Evolutionary conservation across 306 rosid species (phyloP).

Genomic region (Sphenostylis stenocarpa): DNA sequence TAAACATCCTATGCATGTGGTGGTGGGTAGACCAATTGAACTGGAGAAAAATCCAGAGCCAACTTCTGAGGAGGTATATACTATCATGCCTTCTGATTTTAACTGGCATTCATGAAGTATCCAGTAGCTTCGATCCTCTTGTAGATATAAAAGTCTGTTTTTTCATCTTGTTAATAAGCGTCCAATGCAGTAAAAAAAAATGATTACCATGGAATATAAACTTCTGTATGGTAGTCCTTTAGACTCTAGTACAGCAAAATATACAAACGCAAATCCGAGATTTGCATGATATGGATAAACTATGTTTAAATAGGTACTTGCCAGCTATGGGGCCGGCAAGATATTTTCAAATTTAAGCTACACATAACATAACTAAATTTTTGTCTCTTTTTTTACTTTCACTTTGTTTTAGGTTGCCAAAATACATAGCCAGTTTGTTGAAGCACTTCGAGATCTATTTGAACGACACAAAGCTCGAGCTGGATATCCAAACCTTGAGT

Average conservation of each 20-base stretch:
- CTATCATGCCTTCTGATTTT: background rate
- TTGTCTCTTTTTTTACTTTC: background rate
- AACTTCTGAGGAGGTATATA: slow-evolving; percentile 55
- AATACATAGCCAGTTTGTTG: slow-evolving; percentile 60
- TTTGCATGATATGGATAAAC: background rate
- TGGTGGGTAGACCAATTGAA: slow-evolving; percentile 89
- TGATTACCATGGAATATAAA: background rate
- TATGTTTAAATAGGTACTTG: background rate
- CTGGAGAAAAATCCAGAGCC: slow-evolving; percentile 72
- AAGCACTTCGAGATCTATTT: slow-evolving; percentile 70
- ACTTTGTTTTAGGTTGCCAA: slow-evolving; percentile 49
- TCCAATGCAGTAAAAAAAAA: background rate
- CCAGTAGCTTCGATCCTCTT: background rate
- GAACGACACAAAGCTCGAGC: slow-evolving; percentile 65
- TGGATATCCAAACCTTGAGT: slow-evolving; percentile 60
- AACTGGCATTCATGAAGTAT: background rate
- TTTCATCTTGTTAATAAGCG: background rate
- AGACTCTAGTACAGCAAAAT: background rate
- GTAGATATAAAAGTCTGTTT: background rate
- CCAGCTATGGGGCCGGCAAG: background rate
- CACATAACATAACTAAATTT: background rate
- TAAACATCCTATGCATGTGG: slow-evolving; percentile 80
- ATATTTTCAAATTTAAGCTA: background rate
- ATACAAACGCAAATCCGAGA: background rate
- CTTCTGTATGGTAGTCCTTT: background rate